These are phyloP conservation scores for Backusella mclennaniae DNA, from an alignment of 192 early-diverging fungal genomes.

Conservation along the genomic window DNA sequence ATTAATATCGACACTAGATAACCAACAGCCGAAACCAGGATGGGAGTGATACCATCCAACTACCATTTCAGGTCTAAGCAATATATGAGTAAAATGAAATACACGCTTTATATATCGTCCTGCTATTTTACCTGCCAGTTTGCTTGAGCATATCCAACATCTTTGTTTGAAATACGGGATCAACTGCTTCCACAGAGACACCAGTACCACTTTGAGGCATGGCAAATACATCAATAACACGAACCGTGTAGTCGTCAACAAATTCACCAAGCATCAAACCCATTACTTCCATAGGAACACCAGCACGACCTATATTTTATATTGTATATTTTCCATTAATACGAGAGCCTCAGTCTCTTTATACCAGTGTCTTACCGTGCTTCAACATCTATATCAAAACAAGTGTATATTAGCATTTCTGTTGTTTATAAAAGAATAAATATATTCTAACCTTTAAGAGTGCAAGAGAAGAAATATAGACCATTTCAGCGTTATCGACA, in stretches of 20 bases:
- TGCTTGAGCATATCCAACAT: constrained; percentile 99
- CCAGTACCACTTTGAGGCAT: constrained; percentile 99
- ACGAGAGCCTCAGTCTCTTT: background rate
- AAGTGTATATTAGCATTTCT: constrained; percentile 3
- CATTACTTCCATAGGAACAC: constrained; percentile 99
- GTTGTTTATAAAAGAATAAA: background rate
- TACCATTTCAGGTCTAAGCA: constrained; percentile 87
- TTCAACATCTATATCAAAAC: constrained; percentile 71
- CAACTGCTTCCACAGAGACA: constrained; percentile 98
- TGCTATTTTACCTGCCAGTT: constrained; percentile 75
- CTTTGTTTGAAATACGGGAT: constrained; percentile 98
- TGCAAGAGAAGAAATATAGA: constrained; percentile 98
- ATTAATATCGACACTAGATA: constrained; percentile 98
- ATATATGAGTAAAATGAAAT: background rate
- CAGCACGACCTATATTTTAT: constrained; percentile 75
- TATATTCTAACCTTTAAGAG: constrained; percentile 74
- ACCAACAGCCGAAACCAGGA: constrained; percentile 99
- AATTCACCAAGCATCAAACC: constrained; percentile 99
- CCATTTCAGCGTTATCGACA: constrained; percentile 98
- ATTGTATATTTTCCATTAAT: constrained; percentile 13
- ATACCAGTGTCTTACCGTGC: constrained; percentile 58
- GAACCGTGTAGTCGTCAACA: constrained; percentile 99
- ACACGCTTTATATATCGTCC: background rate
- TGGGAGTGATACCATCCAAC: constrained; percentile 99
- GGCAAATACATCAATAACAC: constrained; percentile 99